phyloP scores from a whole-genome alignment of 1,139 yeast species.

The Zygotorulaspora mrakii region DNA sequence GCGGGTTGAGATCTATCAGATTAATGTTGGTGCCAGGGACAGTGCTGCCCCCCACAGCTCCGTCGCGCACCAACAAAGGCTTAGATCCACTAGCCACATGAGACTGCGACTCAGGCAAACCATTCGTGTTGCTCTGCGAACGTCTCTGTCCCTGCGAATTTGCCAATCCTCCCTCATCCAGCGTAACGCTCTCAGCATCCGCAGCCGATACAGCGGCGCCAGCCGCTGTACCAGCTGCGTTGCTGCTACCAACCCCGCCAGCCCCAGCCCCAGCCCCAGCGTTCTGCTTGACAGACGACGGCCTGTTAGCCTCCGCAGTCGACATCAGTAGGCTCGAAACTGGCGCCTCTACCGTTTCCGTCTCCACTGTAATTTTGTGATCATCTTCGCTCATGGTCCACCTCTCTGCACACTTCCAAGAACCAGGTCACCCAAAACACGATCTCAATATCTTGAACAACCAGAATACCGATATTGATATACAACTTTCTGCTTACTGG shows the following conservation, averaged over 20 bases:
- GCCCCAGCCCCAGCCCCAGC: background rate
- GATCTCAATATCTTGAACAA: too few relatives aligned
- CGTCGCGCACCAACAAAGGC: slow-evolving; percentile 4
- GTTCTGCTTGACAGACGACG: slow-evolving; percentile 5
- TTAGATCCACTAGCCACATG: background rate
- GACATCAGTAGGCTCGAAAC: slow-evolving; percentile 13
- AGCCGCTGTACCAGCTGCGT: background rate
- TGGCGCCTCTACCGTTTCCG: slow-evolving; percentile 38
- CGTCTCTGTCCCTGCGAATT: background rate
- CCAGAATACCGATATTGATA: too few relatives aligned
- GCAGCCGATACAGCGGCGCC: background rate
- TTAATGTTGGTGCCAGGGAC: slow-evolving; percentile 13
- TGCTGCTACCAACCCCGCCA: too few relatives aligned
- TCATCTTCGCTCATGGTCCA: slow-evolving; percentile 35
- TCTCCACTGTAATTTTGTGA: slow-evolving; percentile 36
- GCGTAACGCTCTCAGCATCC: background rate
- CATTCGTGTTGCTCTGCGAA: slow-evolving; percentile 1
- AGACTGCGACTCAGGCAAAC: background rate
- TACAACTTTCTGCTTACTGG: too few relatives aligned
- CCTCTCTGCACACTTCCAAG: background rate
- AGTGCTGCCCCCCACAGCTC: slow-evolving; percentile 4
- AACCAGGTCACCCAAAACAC: too few relatives aligned
- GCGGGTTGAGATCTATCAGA: slow-evolving; percentile 31
- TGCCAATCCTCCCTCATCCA: background rate
- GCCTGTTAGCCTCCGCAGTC: slow-evolving; percentile 7